Percentiles rank a stretch among this genome's conserved stretches.
Conservation (phyloP, 306 rosid species). For the Phaseolus lunatus region DNA sequence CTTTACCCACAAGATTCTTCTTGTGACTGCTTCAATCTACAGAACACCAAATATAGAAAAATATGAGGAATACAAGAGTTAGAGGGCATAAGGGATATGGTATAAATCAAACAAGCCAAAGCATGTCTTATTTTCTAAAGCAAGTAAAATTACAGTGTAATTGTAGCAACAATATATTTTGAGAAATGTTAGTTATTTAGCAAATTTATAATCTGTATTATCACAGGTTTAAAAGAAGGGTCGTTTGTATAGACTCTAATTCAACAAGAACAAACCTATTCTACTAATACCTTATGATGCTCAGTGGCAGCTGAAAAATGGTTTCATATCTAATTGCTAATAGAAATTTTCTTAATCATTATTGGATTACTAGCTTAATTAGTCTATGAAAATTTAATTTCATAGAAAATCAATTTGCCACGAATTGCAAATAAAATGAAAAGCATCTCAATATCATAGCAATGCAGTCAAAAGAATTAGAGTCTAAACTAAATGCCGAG, state of each 20-base stretch:
- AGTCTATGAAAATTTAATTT: neutral
- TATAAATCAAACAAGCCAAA: slow-evolving; percentile 10
- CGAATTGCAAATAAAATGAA: neutral
- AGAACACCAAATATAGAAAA: slow-evolving; percentile 42
- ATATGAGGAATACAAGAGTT: slow-evolving; percentile 25
- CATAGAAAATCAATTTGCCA: neutral
- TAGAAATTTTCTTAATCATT: neutral
- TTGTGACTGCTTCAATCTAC: slow-evolving; percentile 91
- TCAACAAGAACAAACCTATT: neutral
- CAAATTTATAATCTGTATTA: neutral
- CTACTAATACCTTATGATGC: neutral
- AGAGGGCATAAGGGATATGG: neutral
- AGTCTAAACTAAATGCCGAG: neutral
- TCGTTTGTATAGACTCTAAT: neutral
- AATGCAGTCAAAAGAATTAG: neutral
- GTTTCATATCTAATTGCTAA: neutral
- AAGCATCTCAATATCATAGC: neutral
- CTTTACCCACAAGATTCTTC: slow-evolving; percentile 90
- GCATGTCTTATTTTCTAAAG: slow-evolving; percentile 26
- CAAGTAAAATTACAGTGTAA: slow-evolving; percentile 9
- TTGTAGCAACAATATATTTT: slow-evolving; percentile 26
- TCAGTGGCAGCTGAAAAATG: neutral
- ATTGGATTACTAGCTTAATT: slow-evolving; percentile 11
- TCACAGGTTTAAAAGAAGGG: neutral
- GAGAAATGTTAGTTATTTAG: slow-evolving; percentile 17